phyloP scores from a whole-genome alignment of 2,329 filamentous ascomycete species.

The Phialophora macrospora region DNA sequence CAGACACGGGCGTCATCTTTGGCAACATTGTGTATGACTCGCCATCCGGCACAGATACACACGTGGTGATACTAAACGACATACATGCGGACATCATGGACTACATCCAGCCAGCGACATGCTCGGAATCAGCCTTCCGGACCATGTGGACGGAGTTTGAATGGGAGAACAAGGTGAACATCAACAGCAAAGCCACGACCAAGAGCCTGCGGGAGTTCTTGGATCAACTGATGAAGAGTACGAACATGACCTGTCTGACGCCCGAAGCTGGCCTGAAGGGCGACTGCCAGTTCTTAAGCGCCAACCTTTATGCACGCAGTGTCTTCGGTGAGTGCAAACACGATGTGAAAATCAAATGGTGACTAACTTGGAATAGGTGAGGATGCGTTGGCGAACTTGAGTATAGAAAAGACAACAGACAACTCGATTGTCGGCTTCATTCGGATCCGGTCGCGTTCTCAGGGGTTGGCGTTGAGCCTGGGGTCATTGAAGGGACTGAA shows the following conservation, averaged over 20 bases:
- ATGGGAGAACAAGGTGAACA: conserved; percentile 99
- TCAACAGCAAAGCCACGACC: conserved; percentile 81
- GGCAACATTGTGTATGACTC: conserved; percentile 98
- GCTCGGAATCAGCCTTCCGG: conserved; percentile 96
- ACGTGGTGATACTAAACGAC: conserved; percentile 97
- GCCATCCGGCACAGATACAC: conserved; percentile 85
- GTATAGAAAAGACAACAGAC: conserved; percentile 96
- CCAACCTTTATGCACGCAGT: conserved; percentile 93
- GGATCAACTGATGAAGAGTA: conserved; percentile 92
- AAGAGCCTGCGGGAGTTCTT: conserved; percentile 91
- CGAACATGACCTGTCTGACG: conserved; percentile 97
- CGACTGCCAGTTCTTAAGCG: conserved; percentile 96
- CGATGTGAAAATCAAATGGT: background rate
- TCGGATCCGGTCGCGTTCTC: conserved; percentile 93
- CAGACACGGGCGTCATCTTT: conserved; percentile 97
- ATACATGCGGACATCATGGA: conserved; percentile 99
- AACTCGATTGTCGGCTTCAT: conserved; percentile 97
- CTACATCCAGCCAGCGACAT: conserved; percentile 96
- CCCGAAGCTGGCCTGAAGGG: conserved; percentile 95
- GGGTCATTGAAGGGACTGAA: conserved; percentile 94
- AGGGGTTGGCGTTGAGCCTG: conserved; percentile 90
- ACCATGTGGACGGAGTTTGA: conserved; percentile 99
- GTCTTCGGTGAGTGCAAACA: conserved; percentile 81
- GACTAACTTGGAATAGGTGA: conserved; percentile 68
- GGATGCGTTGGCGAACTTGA: conserved; percentile 95